These are phyloP conservation scores for Mayamaea pseudoterrestris DNA, from an alignment of 108 stramenopile genomes.

Conservation along the genomic window DNA sequence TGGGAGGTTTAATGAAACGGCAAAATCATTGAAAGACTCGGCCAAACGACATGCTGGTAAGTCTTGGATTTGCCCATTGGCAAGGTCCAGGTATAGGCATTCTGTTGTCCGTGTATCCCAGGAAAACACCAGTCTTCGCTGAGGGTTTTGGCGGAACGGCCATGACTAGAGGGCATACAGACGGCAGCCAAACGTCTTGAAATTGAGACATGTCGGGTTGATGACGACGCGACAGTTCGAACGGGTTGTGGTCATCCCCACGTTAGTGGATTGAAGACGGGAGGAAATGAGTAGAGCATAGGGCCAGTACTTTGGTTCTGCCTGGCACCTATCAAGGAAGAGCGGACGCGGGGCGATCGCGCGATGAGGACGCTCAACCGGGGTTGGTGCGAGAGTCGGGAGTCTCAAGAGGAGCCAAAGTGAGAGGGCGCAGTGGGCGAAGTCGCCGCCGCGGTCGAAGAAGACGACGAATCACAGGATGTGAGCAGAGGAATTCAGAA, in stretches of 20 bases:
- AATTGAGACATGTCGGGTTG: conserved; percentile 1
- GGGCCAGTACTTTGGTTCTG: conserved; percentile 10
- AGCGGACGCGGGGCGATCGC: background rate
- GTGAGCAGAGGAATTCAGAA: conserved; percentile 1
- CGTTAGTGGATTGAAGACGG: background rate
- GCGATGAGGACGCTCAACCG: conserved; percentile 9
- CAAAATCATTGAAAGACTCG: conserved; percentile 18
- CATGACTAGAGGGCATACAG: background rate
- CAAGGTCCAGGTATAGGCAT: conserved; percentile 10
- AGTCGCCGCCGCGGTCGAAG: conserved; percentile 16
- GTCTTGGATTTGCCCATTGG: conserved; percentile 10
- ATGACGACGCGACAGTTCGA: background rate
- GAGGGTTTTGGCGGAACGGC: conserved; percentile 4
- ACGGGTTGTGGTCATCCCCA: background rate
- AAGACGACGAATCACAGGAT: background rate
- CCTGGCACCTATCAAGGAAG: background rate
- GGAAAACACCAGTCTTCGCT: background rate
- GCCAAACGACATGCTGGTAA: conserved; percentile 22
- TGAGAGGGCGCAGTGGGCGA: conserved; percentile 11
- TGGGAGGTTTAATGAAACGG: background rate
- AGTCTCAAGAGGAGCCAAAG: background rate
- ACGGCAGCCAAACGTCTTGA: conserved; percentile 23
- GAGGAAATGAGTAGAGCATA: conserved; percentile 10
- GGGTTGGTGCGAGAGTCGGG: conserved; percentile 1
- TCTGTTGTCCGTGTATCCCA: conserved; percentile 3